phyloP scores from a whole-genome alignment of 352 stramenopile genomes.

The Blastocystis sp. region DNA sequence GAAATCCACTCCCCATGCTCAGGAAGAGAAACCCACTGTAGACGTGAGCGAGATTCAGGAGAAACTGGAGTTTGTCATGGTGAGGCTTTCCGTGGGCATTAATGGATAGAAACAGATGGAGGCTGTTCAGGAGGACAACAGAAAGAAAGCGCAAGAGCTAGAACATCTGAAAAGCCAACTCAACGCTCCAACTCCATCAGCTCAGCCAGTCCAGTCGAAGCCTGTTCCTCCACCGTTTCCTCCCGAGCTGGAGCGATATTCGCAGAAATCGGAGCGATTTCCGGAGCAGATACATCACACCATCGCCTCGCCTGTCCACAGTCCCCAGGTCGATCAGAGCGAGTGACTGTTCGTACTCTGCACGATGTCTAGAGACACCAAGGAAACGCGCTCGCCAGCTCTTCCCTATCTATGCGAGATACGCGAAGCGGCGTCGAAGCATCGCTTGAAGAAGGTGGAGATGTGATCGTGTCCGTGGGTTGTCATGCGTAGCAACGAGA shows the following conservation, averaged over 20 bases:
- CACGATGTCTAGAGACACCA: neutral
- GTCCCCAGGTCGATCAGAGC: neutral
- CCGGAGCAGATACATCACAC: neutral
- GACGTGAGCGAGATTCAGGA: conserved; percentile 1
- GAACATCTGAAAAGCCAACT: neutral
- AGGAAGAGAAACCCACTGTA: neutral
- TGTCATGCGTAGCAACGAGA: neutral
- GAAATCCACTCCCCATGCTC: neutral
- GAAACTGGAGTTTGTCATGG: conserved; percentile 21
- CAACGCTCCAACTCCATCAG: neutral
- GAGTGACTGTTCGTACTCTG: neutral
- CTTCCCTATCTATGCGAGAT: neutral
- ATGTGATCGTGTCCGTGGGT: neutral
- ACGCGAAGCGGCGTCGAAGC: neutral
- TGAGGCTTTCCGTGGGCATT: neutral
- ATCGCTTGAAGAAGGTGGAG: neutral
- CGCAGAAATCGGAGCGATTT: neutral
- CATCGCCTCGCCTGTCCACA: neutral
- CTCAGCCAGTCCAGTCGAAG: neutral
- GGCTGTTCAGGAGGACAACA: conserved; percentile 27
- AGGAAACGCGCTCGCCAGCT: neutral
- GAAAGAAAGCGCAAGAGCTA: neutral
- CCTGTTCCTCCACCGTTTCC: conserved; percentile 28
- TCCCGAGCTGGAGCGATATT: neutral
- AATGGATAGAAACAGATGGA: conserved; percentile 19